phyloP scores from a whole-genome alignment of 1,284 basidiomycete genomes.

The Wolfiporia cocos region DNA sequence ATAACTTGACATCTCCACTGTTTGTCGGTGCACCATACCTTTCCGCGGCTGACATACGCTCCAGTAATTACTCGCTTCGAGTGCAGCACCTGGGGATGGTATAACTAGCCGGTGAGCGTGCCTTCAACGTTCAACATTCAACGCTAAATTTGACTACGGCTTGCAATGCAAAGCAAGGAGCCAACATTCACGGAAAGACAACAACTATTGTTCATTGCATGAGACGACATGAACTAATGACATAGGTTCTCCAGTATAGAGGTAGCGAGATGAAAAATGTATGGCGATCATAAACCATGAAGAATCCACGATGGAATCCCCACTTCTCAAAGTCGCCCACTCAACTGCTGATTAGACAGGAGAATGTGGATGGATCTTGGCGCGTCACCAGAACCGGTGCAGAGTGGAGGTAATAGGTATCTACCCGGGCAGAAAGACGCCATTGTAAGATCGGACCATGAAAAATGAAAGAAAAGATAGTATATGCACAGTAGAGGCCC shows the following conservation, averaged over 20 bases:
- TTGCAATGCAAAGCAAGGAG: too few relatives aligned
- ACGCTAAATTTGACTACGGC: too few relatives aligned
- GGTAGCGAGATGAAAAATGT: constrained; percentile 10
- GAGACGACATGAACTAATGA: neutral
- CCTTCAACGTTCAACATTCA: too few relatives aligned
- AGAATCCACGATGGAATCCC: constrained; percentile 16
- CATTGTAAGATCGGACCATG: constrained; percentile 8
- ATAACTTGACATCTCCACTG: too few relatives aligned
- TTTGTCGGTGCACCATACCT: too few relatives aligned
- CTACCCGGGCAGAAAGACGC: constrained; percentile 29
- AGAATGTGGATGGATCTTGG: constrained; percentile 19
- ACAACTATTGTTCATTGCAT: too few relatives aligned
- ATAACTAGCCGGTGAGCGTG: too few relatives aligned
- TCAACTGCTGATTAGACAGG: constrained; percentile 24
- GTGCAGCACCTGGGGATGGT: too few relatives aligned
- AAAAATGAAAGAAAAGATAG: neutral
- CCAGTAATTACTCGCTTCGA: too few relatives aligned
- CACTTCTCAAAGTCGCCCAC: constrained; percentile 22
- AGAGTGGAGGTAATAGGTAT: constrained; percentile 24
- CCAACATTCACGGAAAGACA: too few relatives aligned
- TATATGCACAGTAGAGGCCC: neutral
- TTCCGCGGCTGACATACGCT: too few relatives aligned
- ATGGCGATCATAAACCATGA: constrained; percentile 20
- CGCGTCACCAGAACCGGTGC: constrained; percentile 28
- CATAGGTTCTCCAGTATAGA: neutral